These are phyloP conservation scores for Akanthomyces lecanii DNA, from an alignment of 2,329 filamentous ascomycete species.

Conservation along the genomic window DNA sequence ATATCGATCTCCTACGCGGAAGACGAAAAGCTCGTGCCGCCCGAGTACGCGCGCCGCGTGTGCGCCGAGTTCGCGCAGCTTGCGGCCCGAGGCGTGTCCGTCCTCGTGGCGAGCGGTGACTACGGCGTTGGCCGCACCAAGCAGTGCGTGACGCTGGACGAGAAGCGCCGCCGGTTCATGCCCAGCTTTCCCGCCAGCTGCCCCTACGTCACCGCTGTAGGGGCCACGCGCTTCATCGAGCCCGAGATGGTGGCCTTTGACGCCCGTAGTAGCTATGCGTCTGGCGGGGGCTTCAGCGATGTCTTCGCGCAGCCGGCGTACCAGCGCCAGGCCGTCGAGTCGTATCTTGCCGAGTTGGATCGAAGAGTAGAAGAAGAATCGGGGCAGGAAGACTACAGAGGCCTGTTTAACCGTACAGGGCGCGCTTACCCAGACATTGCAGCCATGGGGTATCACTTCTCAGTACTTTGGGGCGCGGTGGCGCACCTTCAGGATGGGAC, in stretches of 20 bases:
- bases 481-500: constrained; percentile 19
- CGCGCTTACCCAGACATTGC: constrained; percentile 37
- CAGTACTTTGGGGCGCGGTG: constrained; percentile 5
- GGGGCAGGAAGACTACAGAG: too few relatives aligned
- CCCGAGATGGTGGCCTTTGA: background rate
- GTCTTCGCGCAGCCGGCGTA: constrained; percentile 29
- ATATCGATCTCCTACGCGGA: constrained; percentile 9
- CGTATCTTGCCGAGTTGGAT: constrained; percentile 27
- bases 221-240: background rate
- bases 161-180: background rate
- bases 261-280: background rate
- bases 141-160: background rate
- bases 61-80: constrained; percentile 9
- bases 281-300: constrained; percentile 31
- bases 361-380: too few relatives aligned
- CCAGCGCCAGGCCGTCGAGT: constrained; percentile 24
- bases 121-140: background rate
- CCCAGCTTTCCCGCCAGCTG: constrained; percentile 10
- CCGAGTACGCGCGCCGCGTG: constrained; percentile 2
- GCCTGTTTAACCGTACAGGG: constrained; percentile 30
- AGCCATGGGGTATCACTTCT: constrained; percentile 48
- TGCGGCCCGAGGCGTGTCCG: constrained; percentile 1
- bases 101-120: constrained; percentile 6
- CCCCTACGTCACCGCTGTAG: constrained; percentile 8
- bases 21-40: constrained; percentile 5